Conservation (phyloP, 495 filamentous ascomycete species). For the Daldinia decipiens region DNA sequence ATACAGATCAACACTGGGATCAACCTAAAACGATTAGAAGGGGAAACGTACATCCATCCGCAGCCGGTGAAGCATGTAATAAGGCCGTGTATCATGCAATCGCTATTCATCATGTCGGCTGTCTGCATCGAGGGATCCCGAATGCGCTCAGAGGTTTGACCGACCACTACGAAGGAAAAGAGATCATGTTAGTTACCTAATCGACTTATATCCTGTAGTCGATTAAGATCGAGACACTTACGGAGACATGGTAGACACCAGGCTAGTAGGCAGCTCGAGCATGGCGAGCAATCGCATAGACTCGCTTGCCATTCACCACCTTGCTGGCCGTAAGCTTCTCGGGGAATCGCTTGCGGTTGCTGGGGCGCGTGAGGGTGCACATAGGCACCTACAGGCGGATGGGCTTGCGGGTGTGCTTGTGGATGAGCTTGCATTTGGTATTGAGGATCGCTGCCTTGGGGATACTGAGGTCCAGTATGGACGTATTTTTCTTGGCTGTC, state of each 20-base stretch:
- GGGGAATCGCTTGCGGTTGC: slow-evolving; percentile 13
- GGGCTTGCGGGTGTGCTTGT: slow-evolving; percentile 7
- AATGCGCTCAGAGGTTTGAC: slow-evolving; percentile 60
- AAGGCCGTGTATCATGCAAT: slow-evolving; percentile 48
- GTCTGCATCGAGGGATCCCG: slow-evolving; percentile 57
- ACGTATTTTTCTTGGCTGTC: slow-evolving; percentile 34
- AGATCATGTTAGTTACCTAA: not conserved
- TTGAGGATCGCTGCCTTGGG: slow-evolving; percentile 25
- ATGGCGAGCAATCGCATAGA: slow-evolving; percentile 52
- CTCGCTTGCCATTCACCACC: slow-evolving; percentile 50
- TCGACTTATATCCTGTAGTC: not conserved
- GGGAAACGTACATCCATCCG: slow-evolving; percentile 51
- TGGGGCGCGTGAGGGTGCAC: slow-evolving; percentile 11
- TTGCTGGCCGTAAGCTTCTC: slow-evolving; percentile 29
- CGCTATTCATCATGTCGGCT: slow-evolving; percentile 56
- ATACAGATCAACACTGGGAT: not conserved
- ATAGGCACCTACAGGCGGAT: slow-evolving; percentile 9
- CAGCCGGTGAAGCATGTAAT: slow-evolving; percentile 46
- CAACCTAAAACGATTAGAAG: not conserved
- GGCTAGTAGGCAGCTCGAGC: slow-evolving; percentile 52
- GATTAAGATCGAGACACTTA: slow-evolving; percentile 17
- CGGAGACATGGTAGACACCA: slow-evolving; percentile 64
- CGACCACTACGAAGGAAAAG: slow-evolving; percentile 47
- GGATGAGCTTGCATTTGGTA: slow-evolving; percentile 24
- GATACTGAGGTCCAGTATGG: slow-evolving; percentile 22